Evolutionary conservation across 2,329 filamentous ascomycete genomes (phyloP).

Genomic region (Leptodontidium sp.): DNA sequence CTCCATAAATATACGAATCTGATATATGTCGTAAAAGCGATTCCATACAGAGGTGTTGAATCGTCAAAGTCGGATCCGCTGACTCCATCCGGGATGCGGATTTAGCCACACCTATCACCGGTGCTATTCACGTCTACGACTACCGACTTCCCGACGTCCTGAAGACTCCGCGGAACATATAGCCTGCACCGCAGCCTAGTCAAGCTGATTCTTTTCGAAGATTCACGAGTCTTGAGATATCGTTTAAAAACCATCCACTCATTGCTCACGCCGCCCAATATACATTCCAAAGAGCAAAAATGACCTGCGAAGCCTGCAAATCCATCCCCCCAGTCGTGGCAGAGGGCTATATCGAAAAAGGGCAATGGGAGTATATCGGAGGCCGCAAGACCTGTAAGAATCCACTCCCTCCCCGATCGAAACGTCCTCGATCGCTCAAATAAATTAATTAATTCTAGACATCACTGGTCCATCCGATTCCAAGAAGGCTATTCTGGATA

Average conservation of each 20-base stretch:
- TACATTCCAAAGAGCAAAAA: conserved; percentile 1
- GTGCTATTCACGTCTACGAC: no score
- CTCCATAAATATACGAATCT: no score
- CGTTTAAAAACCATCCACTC: no score
- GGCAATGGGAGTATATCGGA: conserved; percentile 32
- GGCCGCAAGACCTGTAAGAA: conserved; percentile 34
- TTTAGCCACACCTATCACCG: neutral
- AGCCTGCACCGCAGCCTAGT: no score
- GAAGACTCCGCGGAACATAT: no score
- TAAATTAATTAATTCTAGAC: conserved; percentile 40
- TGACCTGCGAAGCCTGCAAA: conserved; percentile 41
- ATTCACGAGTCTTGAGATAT: no score
- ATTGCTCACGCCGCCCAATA: no score
- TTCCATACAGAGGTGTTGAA: neutral
- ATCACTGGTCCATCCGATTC: conserved; percentile 54
- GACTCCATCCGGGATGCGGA: neutral
- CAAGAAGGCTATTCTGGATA: conserved; percentile 64
- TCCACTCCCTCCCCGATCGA: neutral
- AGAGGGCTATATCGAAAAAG: conserved; percentile 44
- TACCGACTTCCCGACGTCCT: no score
- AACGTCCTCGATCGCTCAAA: neutral
- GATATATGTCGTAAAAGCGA: no score
- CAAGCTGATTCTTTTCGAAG: no score
- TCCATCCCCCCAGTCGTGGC: conserved; percentile 46
- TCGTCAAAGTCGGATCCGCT: neutral